Evolutionary conservation across 2,329 filamentous ascomycete species (phyloP).

Genomic region (Nectriaceae sp.): DNA sequence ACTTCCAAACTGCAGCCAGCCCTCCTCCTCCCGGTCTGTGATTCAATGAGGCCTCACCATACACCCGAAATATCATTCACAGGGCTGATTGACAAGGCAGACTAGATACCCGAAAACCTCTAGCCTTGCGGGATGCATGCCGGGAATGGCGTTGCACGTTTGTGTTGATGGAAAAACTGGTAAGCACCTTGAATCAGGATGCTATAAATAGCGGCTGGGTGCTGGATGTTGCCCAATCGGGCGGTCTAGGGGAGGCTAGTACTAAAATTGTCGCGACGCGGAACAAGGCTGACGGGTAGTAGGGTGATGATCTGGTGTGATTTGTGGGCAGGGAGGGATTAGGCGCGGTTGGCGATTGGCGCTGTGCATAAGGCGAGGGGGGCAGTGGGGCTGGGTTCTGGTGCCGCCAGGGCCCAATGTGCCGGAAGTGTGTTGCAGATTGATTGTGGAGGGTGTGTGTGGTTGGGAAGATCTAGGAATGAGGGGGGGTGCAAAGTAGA

Average conservation of each 20-base stretch:
- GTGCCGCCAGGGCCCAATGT: constrained; percentile 5
- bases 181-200: constrained; percentile 9
- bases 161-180: constrained; percentile 8
- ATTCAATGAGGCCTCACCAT: constrained; percentile 23
- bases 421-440: no score
- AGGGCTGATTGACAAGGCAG: constrained; percentile 21
- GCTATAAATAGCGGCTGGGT: not conserved
- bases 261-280: not conserved
- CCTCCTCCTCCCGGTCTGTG: no score
- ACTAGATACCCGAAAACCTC: constrained; percentile 10
- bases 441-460: no score
- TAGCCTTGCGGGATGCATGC: constrained; percentile 23
- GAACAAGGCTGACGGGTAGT: constrained; percentile 5
- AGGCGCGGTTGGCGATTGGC: constrained; percentile 24
- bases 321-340: constrained; percentile 19
- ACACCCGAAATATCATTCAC: constrained; percentile 4
- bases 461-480: no score
- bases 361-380: constrained; percentile 18
- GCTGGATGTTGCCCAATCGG: not conserved
- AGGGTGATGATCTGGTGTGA: constrained; percentile 14
- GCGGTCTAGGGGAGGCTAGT: not conserved
- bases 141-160: constrained; percentile 14
- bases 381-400: constrained; percentile 2
- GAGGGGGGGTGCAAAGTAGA: no score
- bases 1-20: no score